These are phyloP conservation scores for Mimosa bimucronata DNA, from an alignment of 306 rosid species.

Conservation along the genomic window DNA sequence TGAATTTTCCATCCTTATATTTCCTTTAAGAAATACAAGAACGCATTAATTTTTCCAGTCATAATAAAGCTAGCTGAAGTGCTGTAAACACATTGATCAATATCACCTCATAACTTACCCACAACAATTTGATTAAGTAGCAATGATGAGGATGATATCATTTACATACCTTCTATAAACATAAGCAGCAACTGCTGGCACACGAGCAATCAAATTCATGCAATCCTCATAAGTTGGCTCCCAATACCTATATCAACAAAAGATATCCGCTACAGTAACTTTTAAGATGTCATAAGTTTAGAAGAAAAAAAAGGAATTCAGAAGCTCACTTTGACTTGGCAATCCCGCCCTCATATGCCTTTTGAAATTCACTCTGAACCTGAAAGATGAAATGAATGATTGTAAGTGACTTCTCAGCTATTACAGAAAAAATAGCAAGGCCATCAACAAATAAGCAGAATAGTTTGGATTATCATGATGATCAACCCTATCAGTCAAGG, in stretches of 20 bases:
- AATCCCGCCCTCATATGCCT: slow-evolving; percentile 89
- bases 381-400: slow-evolving; percentile 47
- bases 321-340: slow-evolving; percentile 66
- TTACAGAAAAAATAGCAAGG: slow-evolving; percentile 16
- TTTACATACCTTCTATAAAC: slow-evolving; percentile 81
- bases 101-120: slow-evolving; percentile 26
- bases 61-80: slow-evolving; percentile 27
- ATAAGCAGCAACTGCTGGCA: slow-evolving; percentile 91
- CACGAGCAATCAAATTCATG: slow-evolving; percentile 85
- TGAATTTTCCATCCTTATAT: slow-evolving; percentile 77
- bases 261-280: slow-evolving; percentile 36
- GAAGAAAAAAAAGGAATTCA: slow-evolving; percentile 23
- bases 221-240: slow-evolving; percentile 97
- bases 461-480: neutral
- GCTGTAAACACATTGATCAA: slow-evolving; percentile 19
- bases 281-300: slow-evolving; percentile 12
- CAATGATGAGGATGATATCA: slow-evolving; percentile 27
- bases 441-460: slow-evolving; percentile 12
- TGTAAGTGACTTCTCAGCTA: slow-evolving; percentile 31
- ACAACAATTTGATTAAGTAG: slow-evolving; percentile 13
- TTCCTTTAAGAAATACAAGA: slow-evolving; percentile 57
- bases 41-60: slow-evolving; percentile 37
- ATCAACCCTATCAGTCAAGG: slow-evolving; percentile 9
- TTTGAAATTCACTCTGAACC: slow-evolving; percentile 94
- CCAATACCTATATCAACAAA: slow-evolving; percentile 74